A percentile compares a stretch with the other conserved stretches of the same genome.
Conservation (phyloP, 495 filamentous ascomycete genomes). For the Aspergillus sclerotioniger region DNA sequence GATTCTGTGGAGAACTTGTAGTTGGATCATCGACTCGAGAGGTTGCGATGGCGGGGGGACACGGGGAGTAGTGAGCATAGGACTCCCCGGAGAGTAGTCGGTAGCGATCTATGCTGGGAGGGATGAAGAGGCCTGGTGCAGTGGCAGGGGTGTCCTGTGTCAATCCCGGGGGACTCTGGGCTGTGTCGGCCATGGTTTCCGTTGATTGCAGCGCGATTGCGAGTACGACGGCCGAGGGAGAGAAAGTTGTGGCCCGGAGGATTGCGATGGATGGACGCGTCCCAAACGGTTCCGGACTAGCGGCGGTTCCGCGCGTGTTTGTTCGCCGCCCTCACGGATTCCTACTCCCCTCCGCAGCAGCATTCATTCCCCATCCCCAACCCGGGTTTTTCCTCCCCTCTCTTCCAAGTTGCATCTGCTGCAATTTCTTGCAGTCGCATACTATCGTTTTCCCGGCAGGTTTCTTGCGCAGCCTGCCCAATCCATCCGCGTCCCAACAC, state of each 20-base stretch:
- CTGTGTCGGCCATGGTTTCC: not conserved
- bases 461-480: not conserved
- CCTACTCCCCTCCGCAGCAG: constrained; percentile 32
- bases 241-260: not conserved
- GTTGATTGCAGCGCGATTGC: too few species aligned
- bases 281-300: constrained; percentile 40
- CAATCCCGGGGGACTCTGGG: not conserved
- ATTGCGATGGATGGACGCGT: constrained; percentile 31
- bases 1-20: constrained; percentile 11
- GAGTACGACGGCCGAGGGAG: not conserved
- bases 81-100: constrained; percentile 68
- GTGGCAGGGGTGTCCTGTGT: not conserved
- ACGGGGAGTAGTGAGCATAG: constrained; percentile 80
- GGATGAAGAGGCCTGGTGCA: constrained; percentile 61
- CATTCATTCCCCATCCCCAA: constrained; percentile 1
- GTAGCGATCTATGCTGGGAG: constrained; percentile 68
- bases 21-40: constrained; percentile 8
- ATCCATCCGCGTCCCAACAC: not conserved
- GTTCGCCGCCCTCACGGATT: constrained; percentile 31
- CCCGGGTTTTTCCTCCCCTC: not conserved
- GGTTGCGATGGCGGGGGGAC: constrained; percentile 52
- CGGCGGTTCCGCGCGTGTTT: constrained; percentile 33
- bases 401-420: not conserved
- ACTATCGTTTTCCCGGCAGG: not conserved
- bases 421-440: not conserved